Conservation (phyloP, 768 basidiomycete genomes). For the Auriscalpium orientale region DNA sequence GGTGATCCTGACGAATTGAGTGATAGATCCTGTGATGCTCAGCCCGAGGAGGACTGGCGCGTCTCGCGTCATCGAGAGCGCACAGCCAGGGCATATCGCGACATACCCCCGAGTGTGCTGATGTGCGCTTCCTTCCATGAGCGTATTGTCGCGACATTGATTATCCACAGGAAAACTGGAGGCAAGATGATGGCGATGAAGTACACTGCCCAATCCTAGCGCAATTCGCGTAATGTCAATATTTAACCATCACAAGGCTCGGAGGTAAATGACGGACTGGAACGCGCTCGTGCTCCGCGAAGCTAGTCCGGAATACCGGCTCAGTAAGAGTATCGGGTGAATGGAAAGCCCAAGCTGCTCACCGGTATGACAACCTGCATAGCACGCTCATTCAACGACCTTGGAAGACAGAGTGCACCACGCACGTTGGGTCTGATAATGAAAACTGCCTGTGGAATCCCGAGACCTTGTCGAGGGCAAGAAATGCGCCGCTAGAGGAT, state of each 20-base stretch:
- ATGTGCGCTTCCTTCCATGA: slow-evolving; percentile 88
- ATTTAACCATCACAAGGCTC: background rate
- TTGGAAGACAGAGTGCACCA: slow-evolving; percentile 4
- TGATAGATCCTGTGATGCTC: slow-evolving; percentile 69
- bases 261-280: slow-evolving; percentile 40
- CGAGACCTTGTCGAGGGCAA: slow-evolving; percentile 52
- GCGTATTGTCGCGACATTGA: slow-evolving; percentile 66
- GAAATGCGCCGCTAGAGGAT: slow-evolving; percentile 46
- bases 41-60: slow-evolving; percentile 61
- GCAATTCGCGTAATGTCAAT: slow-evolving; percentile 1
- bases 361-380: slow-evolving; percentile 32
- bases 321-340: background rate
- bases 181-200: slow-evolving; percentile 55
- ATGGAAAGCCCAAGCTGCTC: slow-evolving; percentile 8
- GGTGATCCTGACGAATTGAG: slow-evolving; percentile 78
- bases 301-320: slow-evolving; percentile 31
- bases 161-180: slow-evolving; percentile 53
- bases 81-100: background rate
- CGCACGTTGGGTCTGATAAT: slow-evolving; percentile 67
- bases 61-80: background rate
- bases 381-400: slow-evolving; percentile 11
- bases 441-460: slow-evolving; percentile 79
- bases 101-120: slow-evolving; percentile 41
- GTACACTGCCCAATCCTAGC: slow-evolving; percentile 18
- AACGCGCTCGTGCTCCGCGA: slow-evolving; percentile 68